Evolutionary conservation across 139 green algal genomes (phyloP).

Genomic region (Coccomyxa sp.): DNA sequence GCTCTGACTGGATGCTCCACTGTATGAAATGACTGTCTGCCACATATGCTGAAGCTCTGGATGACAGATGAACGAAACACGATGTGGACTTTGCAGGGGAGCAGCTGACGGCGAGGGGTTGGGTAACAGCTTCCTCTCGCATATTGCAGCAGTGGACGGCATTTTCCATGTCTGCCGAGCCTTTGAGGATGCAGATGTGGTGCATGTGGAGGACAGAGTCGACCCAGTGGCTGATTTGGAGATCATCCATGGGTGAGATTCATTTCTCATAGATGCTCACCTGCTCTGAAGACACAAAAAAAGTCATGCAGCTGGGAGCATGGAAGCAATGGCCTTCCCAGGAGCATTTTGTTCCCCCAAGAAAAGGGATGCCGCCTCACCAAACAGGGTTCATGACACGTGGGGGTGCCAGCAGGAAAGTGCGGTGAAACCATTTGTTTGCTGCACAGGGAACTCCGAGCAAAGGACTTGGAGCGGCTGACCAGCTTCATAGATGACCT

Average conservation of each 20-base stretch:
- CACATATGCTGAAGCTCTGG: too few relatives aligned
- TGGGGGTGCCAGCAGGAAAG: not conserved
- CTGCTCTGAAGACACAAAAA: not conserved
- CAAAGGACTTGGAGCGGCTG: constrained; percentile 72
- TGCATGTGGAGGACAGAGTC: constrained; percentile 91
- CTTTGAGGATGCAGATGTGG: constrained; percentile 84
- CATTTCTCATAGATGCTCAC: not conserved
- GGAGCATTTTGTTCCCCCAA: too few relatives aligned
- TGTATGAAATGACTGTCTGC: too few relatives aligned
- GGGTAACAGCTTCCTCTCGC: constrained; percentile 96
- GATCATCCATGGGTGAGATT: constrained; percentile 73
- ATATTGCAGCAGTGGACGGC: constrained; percentile 94
- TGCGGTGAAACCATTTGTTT: not conserved
- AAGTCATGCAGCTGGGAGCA: too few relatives aligned
- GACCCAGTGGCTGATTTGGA: constrained; percentile 96
- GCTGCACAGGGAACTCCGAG: constrained; percentile 69
- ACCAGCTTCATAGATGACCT: constrained; percentile 15
- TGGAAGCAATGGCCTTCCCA: too few relatives aligned
- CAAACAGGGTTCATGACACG: not conserved
- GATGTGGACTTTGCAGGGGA: constrained; percentile 26
- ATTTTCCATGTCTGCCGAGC: constrained; percentile 96
- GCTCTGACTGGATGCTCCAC: too few relatives aligned
- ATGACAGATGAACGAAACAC: too few relatives aligned
- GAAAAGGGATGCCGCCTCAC: too few relatives aligned
- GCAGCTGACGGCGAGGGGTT: constrained; percentile 85